phyloP scores from a whole-genome alignment of 768 basidiomycete species.

The Candolleomyces eurysporus region DNA sequence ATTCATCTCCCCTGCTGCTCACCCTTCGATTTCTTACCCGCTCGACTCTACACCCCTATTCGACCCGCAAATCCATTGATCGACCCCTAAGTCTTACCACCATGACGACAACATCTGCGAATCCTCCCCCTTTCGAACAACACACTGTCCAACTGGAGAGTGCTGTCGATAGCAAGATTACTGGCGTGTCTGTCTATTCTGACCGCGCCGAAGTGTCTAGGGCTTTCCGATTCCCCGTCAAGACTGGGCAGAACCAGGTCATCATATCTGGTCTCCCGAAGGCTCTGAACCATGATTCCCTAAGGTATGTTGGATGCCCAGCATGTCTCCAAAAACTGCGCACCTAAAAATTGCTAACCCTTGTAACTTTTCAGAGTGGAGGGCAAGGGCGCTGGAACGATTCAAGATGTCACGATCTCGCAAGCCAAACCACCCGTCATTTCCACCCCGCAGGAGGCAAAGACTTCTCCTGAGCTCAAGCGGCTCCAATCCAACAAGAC shows the following conservation, averaged over 20 bases:
- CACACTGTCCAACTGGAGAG: slow-evolving; percentile 23
- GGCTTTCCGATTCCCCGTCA: slow-evolving; percentile 29
- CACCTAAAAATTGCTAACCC: too few relatives aligned
- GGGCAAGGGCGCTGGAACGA: slow-evolving; percentile 40
- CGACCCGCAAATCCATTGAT: too few relatives aligned
- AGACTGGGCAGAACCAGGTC: slow-evolving; percentile 39
- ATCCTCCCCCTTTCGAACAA: slow-evolving; percentile 15
- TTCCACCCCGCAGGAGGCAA: background rate
- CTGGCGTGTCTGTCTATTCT: slow-evolving; percentile 32
- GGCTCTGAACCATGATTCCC: slow-evolving; percentile 33
- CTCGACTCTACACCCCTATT: too few relatives aligned
- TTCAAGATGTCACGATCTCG: slow-evolving; percentile 42
- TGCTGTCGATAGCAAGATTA: slow-evolving; percentile 30
- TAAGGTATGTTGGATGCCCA: slow-evolving; percentile 26
- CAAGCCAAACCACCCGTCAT: slow-evolving; percentile 12
- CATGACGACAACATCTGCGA: too few relatives aligned
- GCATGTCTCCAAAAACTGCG: background rate
- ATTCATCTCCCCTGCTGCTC: too few relatives aligned
- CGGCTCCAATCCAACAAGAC: slow-evolving; percentile 24
- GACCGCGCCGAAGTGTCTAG: slow-evolving; percentile 37
- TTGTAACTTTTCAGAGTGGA: slow-evolving; percentile 32
- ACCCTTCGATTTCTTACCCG: too few relatives aligned
- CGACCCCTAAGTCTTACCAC: too few relatives aligned
- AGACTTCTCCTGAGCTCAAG: slow-evolving; percentile 24
- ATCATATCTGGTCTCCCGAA: slow-evolving; percentile 36